Percentiles rank a stretch among this genome's conserved stretches.
phyloP scores from a whole-genome alignment of 768 basidiomycete species.

The Glaciozyma antarctica region DNA sequence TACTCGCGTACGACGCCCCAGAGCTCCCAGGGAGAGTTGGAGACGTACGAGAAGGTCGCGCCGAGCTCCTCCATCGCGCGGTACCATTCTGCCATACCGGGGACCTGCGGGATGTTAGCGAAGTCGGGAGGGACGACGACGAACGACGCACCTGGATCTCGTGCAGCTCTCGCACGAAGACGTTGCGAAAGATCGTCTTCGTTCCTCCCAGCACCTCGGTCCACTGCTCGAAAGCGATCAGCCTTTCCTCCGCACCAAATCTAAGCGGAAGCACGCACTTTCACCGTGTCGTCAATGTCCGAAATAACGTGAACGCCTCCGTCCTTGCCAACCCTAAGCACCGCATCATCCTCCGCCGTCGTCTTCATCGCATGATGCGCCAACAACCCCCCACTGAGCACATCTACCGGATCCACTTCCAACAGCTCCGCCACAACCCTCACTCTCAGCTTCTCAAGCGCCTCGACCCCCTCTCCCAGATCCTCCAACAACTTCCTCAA shows the following conservation, averaged over 20 bases:
- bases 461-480: constrained; percentile 1
- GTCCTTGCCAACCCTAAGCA: constrained; percentile 12
- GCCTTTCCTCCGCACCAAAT: not conserved
- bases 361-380: not conserved
- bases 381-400: not conserved
- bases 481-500: constrained; percentile 10
- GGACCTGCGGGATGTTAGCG: not conserved
- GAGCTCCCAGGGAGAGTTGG: constrained; percentile 62
- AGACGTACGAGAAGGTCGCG: constrained; percentile 79
- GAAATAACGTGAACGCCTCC: constrained; percentile 19
- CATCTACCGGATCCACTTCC: constrained; percentile 8
- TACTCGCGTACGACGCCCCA: constrained; percentile 70
- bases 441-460: constrained; percentile 4
- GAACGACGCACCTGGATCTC: constrained; percentile 59
- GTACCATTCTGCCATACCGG: constrained; percentile 39
- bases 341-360: constrained; percentile 15
- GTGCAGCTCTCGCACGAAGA: constrained; percentile 73
- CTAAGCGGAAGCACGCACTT: constrained; percentile 5
- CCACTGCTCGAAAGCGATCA: constrained; percentile 12
- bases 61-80: constrained; percentile 43
- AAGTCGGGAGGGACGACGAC: not conserved
- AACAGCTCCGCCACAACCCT: constrained; percentile 22
- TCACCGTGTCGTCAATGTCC: constrained; percentile 32
- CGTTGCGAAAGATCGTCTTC: constrained; percentile 73
- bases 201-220: constrained; percentile 72